A percentile compares a stretch with the other conserved stretches of the same genome.
Evolutionary conservation across 2,329 filamentous ascomycete species (phyloP).

Genomic region (Cercospora janseana): DNA sequence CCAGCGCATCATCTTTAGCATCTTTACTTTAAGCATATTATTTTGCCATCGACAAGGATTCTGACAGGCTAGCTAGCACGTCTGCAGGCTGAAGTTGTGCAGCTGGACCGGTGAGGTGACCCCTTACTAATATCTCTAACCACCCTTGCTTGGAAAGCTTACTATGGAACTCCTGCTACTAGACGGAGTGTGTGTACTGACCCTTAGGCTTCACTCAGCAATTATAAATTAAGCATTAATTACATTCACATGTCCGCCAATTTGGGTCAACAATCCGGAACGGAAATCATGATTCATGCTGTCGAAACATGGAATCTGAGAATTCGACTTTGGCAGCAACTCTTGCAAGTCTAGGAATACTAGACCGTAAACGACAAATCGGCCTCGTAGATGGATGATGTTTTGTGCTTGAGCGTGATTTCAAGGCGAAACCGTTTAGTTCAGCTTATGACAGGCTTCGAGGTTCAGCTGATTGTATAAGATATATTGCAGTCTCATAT

Average conservation of each 20-base stretch:
- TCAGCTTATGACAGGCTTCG: neutral
- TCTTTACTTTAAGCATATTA: neutral
- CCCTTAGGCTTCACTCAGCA: slow-evolving; percentile 4
- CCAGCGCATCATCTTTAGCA: slow-evolving; percentile 1
- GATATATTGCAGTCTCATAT: slow-evolving; percentile 4
- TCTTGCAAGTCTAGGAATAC: slow-evolving; percentile 3
- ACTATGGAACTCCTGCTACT: neutral
- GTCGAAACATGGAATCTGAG: neutral
- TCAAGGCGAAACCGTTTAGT: neutral
- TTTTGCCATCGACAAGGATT: neutral
- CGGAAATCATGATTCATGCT: slow-evolving; percentile 1
- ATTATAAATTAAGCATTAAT: slow-evolving; percentile 3
- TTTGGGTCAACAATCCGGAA: neutral
- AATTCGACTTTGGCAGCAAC: slow-evolving; percentile 7
- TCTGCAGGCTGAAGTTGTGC: neutral
- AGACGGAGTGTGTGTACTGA: neutral
- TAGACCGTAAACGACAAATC: slow-evolving; percentile 5
- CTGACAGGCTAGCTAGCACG: slow-evolving; percentile 4
- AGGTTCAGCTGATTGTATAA: neutral
- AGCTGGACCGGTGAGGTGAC: slow-evolving; percentile 4
- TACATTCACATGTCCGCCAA: neutral
- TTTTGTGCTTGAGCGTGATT: slow-evolving; percentile 1
- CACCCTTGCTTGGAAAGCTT: neutral
- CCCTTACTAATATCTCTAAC: neutral
- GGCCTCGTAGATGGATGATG: slow-evolving; percentile 1